These are phyloP conservation scores for Malus hybrid DNA, from an alignment of 331 rosid genomes.

Conservation along the genomic window DNA sequence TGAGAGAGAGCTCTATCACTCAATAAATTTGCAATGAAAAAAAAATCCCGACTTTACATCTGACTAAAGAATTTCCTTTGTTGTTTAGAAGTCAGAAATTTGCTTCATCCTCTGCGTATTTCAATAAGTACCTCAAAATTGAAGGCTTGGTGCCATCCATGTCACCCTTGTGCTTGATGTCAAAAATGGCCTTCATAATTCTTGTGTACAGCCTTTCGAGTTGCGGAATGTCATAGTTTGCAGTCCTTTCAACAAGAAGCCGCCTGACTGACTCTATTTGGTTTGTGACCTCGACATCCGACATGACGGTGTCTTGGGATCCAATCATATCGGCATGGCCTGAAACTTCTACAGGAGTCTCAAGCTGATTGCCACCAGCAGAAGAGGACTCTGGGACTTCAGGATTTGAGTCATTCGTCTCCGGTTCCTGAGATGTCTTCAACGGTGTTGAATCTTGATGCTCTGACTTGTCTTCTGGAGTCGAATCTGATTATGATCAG, in stretches of 20 bases:
- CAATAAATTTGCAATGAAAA: constrained; percentile 26
- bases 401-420: constrained; percentile 21
- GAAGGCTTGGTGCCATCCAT: constrained; percentile 47
- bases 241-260: constrained; percentile 47
- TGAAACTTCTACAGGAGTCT: constrained; percentile 29
- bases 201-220: constrained; percentile 87
- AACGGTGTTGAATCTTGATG: constrained; percentile 26
- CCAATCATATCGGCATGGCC: constrained; percentile 28
- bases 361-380: constrained; percentile 30
- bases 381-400: constrained; percentile 31
- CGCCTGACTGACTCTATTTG: constrained; percentile 53
- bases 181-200: constrained; percentile 82
- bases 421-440: constrained; percentile 47
- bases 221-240: constrained; percentile 61
- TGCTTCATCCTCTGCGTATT: constrained; percentile 38
- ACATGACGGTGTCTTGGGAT: constrained; percentile 32
- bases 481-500: constrained; percentile 11
- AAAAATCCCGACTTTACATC: constrained; percentile 62
- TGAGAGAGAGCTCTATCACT: constrained; percentile 4
- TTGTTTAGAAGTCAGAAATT: constrained; percentile 30
- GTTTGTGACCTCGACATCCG: constrained; percentile 44
- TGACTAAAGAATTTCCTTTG: constrained; percentile 11
- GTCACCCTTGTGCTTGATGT: constrained; percentile 35
- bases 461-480: constrained; percentile 48
- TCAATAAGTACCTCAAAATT: constrained; percentile 52